A percentile compares a stretch with the other conserved stretches of the same genome.
Evolutionary conservation across 2,329 filamentous ascomycete species (phyloP).

Genomic region (Penicillium fuscoglaucum): DNA sequence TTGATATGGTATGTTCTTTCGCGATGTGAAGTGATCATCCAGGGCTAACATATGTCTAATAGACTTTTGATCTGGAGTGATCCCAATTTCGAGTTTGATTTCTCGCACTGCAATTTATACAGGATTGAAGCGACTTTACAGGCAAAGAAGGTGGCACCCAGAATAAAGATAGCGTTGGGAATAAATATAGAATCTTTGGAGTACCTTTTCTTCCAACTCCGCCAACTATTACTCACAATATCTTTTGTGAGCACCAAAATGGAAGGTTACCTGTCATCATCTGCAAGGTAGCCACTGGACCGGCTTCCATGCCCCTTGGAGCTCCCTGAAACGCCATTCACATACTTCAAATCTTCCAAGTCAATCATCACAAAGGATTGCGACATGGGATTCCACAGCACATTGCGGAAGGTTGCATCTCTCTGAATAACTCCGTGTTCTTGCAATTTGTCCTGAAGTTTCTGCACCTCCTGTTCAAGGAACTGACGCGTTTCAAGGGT

Average conservation of each 20-base stretch:
- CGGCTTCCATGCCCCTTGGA: background rate
- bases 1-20: slow-evolving; percentile 14
- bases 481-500: background rate
- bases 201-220: background rate
- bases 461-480: slow-evolving; percentile 11
- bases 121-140: background rate
- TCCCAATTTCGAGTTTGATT: background rate
- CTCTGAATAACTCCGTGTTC: slow-evolving; percentile 20
- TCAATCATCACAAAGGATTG: slow-evolving; percentile 26
- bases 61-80: slow-evolving; percentile 1
- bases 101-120: background rate
- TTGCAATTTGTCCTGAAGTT: slow-evolving; percentile 16
- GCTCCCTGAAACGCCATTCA: slow-evolving; percentile 5
- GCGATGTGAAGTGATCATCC: background rate
- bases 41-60: background rate
- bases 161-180: background rate
- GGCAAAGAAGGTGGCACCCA: background rate
- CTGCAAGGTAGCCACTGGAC: background rate
- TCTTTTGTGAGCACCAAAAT: background rate
- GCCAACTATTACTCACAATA: background rate
- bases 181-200: background rate
- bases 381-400: slow-evolving; percentile 24
- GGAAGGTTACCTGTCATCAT: background rate
- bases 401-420: slow-evolving; percentile 28
- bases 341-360: slow-evolving; percentile 28